Percentiles rank a stretch among this genome's conserved stretches.
Conservation (phyloP, 768 basidiomycete species). For the Xerocomellus intermedius region DNA sequence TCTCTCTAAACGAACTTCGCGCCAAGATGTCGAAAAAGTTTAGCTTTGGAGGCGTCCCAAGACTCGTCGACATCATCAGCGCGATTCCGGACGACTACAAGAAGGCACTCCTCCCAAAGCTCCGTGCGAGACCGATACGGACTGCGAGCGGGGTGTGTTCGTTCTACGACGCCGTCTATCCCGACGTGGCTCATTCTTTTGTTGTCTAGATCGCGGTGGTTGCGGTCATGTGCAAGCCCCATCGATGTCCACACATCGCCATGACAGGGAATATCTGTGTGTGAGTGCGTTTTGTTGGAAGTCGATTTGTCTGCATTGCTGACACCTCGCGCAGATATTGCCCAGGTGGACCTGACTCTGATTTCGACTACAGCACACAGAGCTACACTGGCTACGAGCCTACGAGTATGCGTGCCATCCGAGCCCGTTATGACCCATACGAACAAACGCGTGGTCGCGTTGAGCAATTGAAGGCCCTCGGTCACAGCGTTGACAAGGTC, state of each 20-base stretch:
- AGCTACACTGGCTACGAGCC: conserved; percentile 95
- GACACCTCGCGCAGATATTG: conserved; percentile 64
- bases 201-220: conserved; percentile 86
- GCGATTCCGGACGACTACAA: conserved; percentile 98
- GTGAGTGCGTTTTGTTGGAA: conserved; percentile 42
- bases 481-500: conserved; percentile 97
- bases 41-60: conserved; percentile 80
- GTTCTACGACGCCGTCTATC: neutral
- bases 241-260: conserved; percentile 98
- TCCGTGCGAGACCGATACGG: conserved; percentile 91
- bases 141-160: conserved; percentile 88
- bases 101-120: conserved; percentile 82
- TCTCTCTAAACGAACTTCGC: conserved; percentile 87
- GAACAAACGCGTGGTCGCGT: conserved; percentile 95
- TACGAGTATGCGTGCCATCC: conserved; percentile 98
- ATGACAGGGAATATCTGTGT: conserved; percentile 99
- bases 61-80: conserved; percentile 96
- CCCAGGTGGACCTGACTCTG: conserved; percentile 97
- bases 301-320: conserved; percentile 1
- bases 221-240: conserved; percentile 99
- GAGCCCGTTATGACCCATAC: conserved; percentile 95
- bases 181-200: neutral
- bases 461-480: conserved; percentile 93
- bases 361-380: conserved; percentile 99
- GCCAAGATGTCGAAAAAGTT: conserved; percentile 88